Base-by-base conservation (phyloP, 208 protist genomes). In the Blastocrithidia nonstop region DNA sequence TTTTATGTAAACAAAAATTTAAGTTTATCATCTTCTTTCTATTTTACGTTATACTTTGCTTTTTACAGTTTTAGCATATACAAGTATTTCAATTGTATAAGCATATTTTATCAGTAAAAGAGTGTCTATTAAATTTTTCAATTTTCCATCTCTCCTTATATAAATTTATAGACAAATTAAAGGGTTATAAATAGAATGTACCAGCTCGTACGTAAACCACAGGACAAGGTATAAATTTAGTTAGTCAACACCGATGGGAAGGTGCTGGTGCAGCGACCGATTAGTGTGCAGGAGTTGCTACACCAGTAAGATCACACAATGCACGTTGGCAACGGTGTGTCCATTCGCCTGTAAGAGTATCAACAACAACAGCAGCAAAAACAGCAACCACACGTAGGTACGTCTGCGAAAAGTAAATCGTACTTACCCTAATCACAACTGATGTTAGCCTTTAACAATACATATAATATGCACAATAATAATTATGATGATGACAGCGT, bases 221-320 rank as follows among this genome's bases (percentile, higher is more conserved):
- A n/a, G n/a, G n/a, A n/a, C n/a, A 40, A 65, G 6, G 61, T 92
- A 31, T 68, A 80, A 33, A 42, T 92, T 7, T 64, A 92, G 54
- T 36, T 92, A 16, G 72, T 92, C 1, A 62, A 54, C 22, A 43
- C 36, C 2, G 59, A 85, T 23, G 78, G 83, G 11, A 38, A 37
- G 4, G 54, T 64, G 15, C 43, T 88, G 22, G 45, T 66, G 3
- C 55, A 57, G 36, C 67, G 50, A 9, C 78, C 79, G 20, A 73
- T 93, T 29, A 63, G 68, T 27, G 51, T 93, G 11, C 62, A 80
- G 54, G 83, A 88, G 31, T 52, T 93, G 5, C 40, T 88, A 19
- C 56, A 41, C 17, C 54, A 66, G 32, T 15, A 70, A 19, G 47
- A 72, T 13, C 61, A 61, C 46, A 57, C 64, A 0, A 39, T 88